phyloP scores from a whole-genome alignment of 129 eudicot genomes.

The Sambucus nigra region DNA sequence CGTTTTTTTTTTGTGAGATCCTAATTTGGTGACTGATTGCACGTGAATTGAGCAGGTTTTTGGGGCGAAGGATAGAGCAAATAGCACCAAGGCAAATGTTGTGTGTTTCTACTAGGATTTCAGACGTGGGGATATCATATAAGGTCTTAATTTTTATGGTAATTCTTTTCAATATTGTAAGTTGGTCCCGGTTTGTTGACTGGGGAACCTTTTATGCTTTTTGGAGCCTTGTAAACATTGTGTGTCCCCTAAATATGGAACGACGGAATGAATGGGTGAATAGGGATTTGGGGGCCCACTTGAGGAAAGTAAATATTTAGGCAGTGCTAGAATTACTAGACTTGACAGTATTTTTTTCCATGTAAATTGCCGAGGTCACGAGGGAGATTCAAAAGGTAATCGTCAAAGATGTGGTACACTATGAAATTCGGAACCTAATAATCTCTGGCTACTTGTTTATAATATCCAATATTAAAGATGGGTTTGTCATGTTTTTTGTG shows the following conservation, averaged over 20 bases:
- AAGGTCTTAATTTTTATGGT: slow-evolving; percentile 3
- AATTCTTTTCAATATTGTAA: slow-evolving; percentile 7
- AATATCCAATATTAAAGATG: no score
- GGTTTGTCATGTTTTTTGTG: no score
- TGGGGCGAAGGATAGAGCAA: slow-evolving; percentile 8
- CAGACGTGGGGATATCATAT: slow-evolving; percentile 4
- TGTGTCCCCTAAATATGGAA: not conserved
- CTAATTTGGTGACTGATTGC: slow-evolving; percentile 14
- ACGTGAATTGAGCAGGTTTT: slow-evolving; percentile 19
- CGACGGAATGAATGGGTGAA: no score
- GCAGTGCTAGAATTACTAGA: no score
- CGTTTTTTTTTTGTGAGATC: no score
- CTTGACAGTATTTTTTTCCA: no score
- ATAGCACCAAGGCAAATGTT: slow-evolving; percentile 3
- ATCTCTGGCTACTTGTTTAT: no score
- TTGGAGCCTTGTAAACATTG: slow-evolving; percentile 1
- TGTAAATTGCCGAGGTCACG: no score
- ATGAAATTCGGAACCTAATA: no score
- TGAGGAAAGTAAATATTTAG: not conserved
- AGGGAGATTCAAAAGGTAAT: no score
- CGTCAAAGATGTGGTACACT: no score
- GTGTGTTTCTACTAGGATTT: slow-evolving; percentile 3
- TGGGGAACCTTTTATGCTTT: slow-evolving; percentile 8
- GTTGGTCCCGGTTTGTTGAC: slow-evolving; percentile 7
- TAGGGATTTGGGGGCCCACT: slow-evolving; percentile 8